phyloP scores from a whole-genome alignment of 352 stramenopile species.

The Pythium rhizo-oryzae region DNA sequence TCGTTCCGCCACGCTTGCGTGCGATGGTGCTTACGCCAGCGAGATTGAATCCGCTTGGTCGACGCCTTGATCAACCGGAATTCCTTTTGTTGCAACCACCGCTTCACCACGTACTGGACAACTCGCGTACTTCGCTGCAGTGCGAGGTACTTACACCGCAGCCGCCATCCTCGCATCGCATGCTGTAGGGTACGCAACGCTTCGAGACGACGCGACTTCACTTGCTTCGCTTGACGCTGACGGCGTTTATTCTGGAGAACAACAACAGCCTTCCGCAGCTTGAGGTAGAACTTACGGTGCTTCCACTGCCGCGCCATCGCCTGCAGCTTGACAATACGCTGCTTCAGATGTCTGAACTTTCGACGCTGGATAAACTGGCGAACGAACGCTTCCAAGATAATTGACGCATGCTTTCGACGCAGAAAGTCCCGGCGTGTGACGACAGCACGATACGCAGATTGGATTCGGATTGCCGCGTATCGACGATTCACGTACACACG shows the following conservation, averaged over 20 bases:
- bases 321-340: constrained; percentile 64
- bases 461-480: constrained; percentile 40
- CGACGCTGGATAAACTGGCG: constrained; percentile 67
- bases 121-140: constrained; percentile 32
- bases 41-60: constrained; percentile 42
- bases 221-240: constrained; percentile 32
- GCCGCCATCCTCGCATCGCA: constrained; percentile 49
- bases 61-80: constrained; percentile 36
- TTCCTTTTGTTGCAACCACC: constrained; percentile 54
- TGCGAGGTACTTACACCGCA: constrained; percentile 43
- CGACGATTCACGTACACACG: constrained; percentile 37
- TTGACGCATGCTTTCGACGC: constrained; percentile 47
- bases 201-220: constrained; percentile 26
- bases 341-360: constrained; percentile 69
- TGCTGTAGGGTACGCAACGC: constrained; percentile 54
- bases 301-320: constrained; percentile 57
- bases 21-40: constrained; percentile 45
- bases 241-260: constrained; percentile 54
- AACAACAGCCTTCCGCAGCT: constrained; percentile 33
- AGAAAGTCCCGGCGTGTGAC: constrained; percentile 50
- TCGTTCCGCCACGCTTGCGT: constrained; percentile 45
- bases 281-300: constrained; percentile 34
- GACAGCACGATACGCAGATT: constrained; percentile 51
- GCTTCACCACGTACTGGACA: constrained; percentile 59
- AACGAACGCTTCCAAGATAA: constrained; percentile 68